Base-by-base conservation (phyloP, 495 filamentous ascomycete genomes). In the Aspergillus coremiiformis region DNA sequence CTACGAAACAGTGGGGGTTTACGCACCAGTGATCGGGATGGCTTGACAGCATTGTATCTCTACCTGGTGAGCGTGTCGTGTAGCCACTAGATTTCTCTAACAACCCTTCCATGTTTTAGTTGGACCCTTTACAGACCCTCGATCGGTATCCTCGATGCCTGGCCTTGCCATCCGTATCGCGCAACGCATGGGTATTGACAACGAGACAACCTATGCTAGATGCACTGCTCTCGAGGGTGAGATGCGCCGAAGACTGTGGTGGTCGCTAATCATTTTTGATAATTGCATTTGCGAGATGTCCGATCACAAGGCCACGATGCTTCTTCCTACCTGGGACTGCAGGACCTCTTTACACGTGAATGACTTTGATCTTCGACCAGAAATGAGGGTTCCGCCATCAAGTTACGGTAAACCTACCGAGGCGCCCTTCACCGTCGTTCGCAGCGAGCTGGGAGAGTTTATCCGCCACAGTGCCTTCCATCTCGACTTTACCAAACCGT, bases 241-340 rank as follows among this genome's bases (percentile, higher is more conserved):
- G 57, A 74, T 83, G 70, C 73, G 78, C 47, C 75, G 80, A 43
- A 62, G 81, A 32, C 72, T 84, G 0, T 84, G 79, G 80, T 83
- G 80, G 81, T 64, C 79, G 3, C 64, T 83, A 1, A 58, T 74
- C 0, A 44, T 74, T 24, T 75, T 83, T 33, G 79, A 84, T 50
- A 52, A 49, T 49, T 79, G 80, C 27, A 71, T 79, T 19, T 42
- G 71, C 59, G 75, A 79, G 53, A 56, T 80, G 30, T 45, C 69
- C 5, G 60, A 70, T 29, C 61, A 62, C 41, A 73, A 68, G 52
- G 55, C 54, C 7, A 47, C 61, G 1, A 65, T 55, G 5, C 57
- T 81, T 10, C 53, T 58, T 54, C 80, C 79, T 0, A 77, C 68
- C 22, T 84, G 79, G 78, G 76, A 82, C 62, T 82, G 78, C 59